A percentile compares a stretch with the other conserved stretches of the same genome.
Evolutionary conservation across 495 filamentous ascomycete species (phyloP).

Genomic region (Podospora appendiculata): DNA sequence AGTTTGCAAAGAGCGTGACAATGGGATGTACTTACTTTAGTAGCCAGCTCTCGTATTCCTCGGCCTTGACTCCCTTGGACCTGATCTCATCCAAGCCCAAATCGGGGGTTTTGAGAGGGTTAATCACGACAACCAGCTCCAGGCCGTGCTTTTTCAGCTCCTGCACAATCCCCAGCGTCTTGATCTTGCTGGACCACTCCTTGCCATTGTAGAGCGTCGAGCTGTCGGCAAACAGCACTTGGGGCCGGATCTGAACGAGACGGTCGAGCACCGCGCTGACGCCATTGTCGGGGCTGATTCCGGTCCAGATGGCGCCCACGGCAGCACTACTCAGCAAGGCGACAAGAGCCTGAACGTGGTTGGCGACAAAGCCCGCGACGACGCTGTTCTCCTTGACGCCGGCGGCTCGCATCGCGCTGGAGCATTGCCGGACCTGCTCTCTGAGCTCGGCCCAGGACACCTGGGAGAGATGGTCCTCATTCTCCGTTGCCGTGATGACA

Average conservation of each 20-base stretch:
- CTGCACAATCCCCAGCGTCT: slow-evolving; percentile 62
- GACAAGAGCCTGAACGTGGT: slow-evolving; percentile 77
- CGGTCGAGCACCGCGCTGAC: slow-evolving; percentile 66
- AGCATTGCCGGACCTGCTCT: slow-evolving; percentile 65
- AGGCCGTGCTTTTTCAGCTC: slow-evolving; percentile 52
- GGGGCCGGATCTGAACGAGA: slow-evolving; percentile 72
- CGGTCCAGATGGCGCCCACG: slow-evolving; percentile 85
- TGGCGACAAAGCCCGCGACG: slow-evolving; percentile 75
- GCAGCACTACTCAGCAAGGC: slow-evolving; percentile 76
- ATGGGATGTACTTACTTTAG: slow-evolving; percentile 15
- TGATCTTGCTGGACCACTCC: slow-evolving; percentile 60
- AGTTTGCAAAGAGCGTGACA: not conserved
- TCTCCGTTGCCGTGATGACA: slow-evolving; percentile 67
- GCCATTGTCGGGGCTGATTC: slow-evolving; percentile 79
- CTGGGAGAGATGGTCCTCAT: slow-evolving; percentile 51
- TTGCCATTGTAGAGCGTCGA: slow-evolving; percentile 85
- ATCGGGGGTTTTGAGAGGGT: slow-evolving; percentile 45
- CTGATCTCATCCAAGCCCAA: slow-evolving; percentile 42
- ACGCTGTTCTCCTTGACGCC: slow-evolving; percentile 67
- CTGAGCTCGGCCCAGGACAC: slow-evolving; percentile 74
- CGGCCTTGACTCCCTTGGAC: slow-evolving; percentile 39
- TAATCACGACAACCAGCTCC: slow-evolving; percentile 62
- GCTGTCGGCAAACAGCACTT: slow-evolving; percentile 77
- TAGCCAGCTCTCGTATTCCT: slow-evolving; percentile 30
- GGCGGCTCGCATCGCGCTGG: slow-evolving; percentile 57